Conservation (phyloP, 1,284 basidiomycete species). For the Leccinum variabile region DNA sequence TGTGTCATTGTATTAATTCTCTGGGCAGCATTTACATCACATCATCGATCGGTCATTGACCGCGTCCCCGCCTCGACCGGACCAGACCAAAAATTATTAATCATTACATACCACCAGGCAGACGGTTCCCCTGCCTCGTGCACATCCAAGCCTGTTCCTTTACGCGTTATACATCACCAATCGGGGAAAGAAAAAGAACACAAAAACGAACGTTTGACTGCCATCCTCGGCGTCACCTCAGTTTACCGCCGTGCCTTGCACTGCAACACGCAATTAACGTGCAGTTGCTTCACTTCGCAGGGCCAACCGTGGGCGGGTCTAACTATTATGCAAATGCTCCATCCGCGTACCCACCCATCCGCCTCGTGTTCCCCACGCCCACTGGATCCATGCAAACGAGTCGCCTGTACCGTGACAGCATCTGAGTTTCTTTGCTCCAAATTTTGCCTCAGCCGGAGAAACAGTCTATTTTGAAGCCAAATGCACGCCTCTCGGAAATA, state of each 20-base stretch:
- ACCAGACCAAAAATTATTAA: background rate
- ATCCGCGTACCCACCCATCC: background rate
- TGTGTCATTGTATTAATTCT: background rate
- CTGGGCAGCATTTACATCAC: background rate
- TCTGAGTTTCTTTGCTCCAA: constrained; percentile 19
- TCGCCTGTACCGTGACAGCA: constrained; percentile 5
- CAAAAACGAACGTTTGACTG: constrained; percentile 2
- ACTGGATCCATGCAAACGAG: background rate
- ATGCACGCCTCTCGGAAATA: constrained; percentile 4
- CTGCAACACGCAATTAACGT: background rate
- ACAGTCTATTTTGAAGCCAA: constrained; percentile 4
- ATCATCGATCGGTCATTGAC: background rate
- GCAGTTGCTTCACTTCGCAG: background rate
- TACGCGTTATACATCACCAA: background rate
- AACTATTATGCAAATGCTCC: background rate
- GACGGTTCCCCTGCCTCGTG: constrained; percentile 5
- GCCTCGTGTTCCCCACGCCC: constrained; percentile 17
- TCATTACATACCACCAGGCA: background rate
- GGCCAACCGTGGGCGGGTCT: background rate
- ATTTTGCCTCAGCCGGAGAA: constrained; percentile 6
- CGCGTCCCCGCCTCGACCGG: background rate
- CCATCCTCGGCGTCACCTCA: background rate
- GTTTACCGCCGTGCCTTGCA: background rate
- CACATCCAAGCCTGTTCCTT: background rate
- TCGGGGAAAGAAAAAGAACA: background rate